Percentiles rank a stretch among this genome's conserved stretches.
These are phyloP conservation scores for Geotrichum histeridarum DNA, from an alignment of 1,139 yeast species.

Conservation along the genomic window DNA sequence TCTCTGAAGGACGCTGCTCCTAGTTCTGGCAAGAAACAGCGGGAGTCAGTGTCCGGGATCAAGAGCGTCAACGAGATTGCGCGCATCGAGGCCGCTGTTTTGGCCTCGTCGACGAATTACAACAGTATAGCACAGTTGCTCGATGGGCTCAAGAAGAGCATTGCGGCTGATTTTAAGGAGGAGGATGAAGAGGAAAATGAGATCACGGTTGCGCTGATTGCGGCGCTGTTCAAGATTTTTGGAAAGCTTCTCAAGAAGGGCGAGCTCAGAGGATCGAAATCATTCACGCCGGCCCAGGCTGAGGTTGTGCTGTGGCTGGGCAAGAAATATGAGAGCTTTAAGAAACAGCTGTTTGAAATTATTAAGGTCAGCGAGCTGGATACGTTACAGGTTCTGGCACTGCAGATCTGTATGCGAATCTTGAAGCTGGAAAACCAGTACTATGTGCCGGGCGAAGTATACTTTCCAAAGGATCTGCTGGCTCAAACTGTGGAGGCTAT, in stretches of 20 bases:
- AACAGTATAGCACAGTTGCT: slow-evolving; percentile 50
- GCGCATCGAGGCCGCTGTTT: slow-evolving; percentile 27
- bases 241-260: slow-evolving; percentile 50
- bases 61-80: slow-evolving; percentile 9
- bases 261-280: slow-evolving; percentile 39
- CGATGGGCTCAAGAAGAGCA: slow-evolving; percentile 35
- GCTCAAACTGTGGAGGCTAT: slow-evolving; percentile 49
- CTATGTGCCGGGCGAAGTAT: slow-evolving; percentile 50
- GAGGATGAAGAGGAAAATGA: slow-evolving; percentile 31
- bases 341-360: slow-evolving; percentile 42
- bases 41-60: slow-evolving; percentile 2
- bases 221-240: slow-evolving; percentile 54
- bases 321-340: slow-evolving; percentile 55
- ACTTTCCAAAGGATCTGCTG: slow-evolving; percentile 59
- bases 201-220: slow-evolving; percentile 37
- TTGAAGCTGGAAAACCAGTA: slow-evolving; percentile 55
- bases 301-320: slow-evolving; percentile 50
- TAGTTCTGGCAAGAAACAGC: slow-evolving; percentile 8
- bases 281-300: slow-evolving; percentile 41
- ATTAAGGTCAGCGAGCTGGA: slow-evolving; percentile 36
- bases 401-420: slow-evolving; percentile 60
- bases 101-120: slow-evolving; percentile 44
- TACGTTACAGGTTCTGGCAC: slow-evolving; percentile 54
- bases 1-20: not conserved
- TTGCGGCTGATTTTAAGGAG: not conserved